These are phyloP conservation scores for Venturia effusa DNA, from an alignment of 2,329 filamentous ascomycete genomes.

Conservation along the genomic window DNA sequence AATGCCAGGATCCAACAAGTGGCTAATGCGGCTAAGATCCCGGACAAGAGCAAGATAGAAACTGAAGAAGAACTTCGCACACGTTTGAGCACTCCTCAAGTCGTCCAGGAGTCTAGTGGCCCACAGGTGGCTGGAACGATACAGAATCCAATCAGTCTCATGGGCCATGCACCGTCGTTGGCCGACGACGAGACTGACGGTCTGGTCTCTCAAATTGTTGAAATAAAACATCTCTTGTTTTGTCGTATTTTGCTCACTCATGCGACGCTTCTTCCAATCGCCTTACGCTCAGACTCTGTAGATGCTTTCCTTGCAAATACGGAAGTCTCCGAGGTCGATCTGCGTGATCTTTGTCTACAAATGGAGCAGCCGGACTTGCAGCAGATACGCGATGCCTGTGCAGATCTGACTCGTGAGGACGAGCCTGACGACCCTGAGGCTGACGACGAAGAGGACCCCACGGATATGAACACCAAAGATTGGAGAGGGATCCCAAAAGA, in stretches of 20 bases:
- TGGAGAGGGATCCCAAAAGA: neutral
- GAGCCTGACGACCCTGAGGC: slow-evolving; percentile 25
- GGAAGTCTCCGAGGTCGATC: slow-evolving; percentile 31
- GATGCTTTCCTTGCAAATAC: slow-evolving; percentile 34
- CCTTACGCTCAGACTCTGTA: slow-evolving; percentile 32
- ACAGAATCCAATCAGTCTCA: neutral
- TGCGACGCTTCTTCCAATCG: slow-evolving; percentile 34
- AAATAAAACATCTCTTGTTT: slow-evolving; percentile 40
- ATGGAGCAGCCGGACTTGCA: slow-evolving; percentile 38
- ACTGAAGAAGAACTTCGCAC: neutral
- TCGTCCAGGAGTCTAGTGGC: neutral
- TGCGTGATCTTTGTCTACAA: slow-evolving; percentile 38
- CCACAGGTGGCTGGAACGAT: neutral
- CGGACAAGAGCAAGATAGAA: slow-evolving; percentile 18
- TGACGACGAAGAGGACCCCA: slow-evolving; percentile 16
- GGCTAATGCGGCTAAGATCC: slow-evolving; percentile 31
- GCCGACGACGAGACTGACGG: slow-evolving; percentile 27
- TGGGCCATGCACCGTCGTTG: neutral
- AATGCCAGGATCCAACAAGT: slow-evolving; percentile 16
- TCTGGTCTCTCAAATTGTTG: slow-evolving; percentile 34
- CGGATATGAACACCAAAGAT: slow-evolving; percentile 1
- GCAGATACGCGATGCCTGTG: slow-evolving; percentile 40
- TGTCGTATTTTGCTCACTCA: slow-evolving; percentile 38
- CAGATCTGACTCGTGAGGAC: slow-evolving; percentile 34
- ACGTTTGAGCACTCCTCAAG: neutral